Evolutionary conservation across 2,329 filamentous ascomycete species (phyloP).

Genomic region (Ophiostoma fasciatum): DNA sequence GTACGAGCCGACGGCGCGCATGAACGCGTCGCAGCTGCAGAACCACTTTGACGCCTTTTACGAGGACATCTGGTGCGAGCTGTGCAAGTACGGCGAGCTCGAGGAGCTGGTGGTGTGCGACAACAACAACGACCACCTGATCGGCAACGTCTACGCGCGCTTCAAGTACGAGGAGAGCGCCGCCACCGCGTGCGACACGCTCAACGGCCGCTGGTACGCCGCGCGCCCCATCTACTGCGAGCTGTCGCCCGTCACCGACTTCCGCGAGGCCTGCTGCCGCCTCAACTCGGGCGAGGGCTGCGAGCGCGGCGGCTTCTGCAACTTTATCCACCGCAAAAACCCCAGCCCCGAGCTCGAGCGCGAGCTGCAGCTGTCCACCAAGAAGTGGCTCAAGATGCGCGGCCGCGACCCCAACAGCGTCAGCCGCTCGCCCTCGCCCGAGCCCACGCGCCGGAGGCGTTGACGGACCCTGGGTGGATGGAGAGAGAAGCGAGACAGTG

Average conservation of each 20-base stretch:
- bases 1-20: constrained; percentile 91
- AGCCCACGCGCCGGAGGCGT: constrained; percentile 60
- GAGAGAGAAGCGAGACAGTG: too few species aligned
- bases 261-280: constrained; percentile 91
- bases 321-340: constrained; percentile 98
- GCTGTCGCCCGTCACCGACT: constrained; percentile 90
- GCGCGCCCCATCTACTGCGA: constrained; percentile 97
- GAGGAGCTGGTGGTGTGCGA: constrained; percentile 98
- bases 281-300: constrained; percentile 92
- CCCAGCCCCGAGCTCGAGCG: constrained; percentile 76
- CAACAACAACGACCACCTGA: constrained; percentile 98
- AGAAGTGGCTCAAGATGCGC: constrained; percentile 86
- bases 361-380: constrained; percentile 75
- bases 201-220: constrained; percentile 95
- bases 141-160: constrained; percentile 96
- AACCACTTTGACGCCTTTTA: constrained; percentile 99
- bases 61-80: constrained; percentile 99
- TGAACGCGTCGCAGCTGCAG: constrained; percentile 91
- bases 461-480: constrained; percentile 28
- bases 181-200: constrained; percentile 81
- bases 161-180: constrained; percentile 99
- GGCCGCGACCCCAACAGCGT: constrained; percentile 74
- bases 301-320: constrained; percentile 92
- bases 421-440: constrained; percentile 71
- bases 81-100: constrained; percentile 95